Evolutionary conservation across 164 flowering plant species (phyloP).

Genomic region (Stephania japonica): DNA sequence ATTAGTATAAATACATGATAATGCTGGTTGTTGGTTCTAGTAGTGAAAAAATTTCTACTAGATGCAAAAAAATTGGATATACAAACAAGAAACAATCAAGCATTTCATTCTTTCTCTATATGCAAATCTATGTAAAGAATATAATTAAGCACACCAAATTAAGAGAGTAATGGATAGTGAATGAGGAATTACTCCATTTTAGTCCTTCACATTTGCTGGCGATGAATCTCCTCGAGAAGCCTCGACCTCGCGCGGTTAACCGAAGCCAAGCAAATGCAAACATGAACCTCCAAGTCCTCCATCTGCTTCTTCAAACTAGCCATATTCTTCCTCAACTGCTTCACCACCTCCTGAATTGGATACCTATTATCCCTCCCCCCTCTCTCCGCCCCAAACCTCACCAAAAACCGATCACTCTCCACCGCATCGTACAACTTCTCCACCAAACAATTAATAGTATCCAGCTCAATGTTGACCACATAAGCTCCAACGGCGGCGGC

Average conservation of each 20-base stretch:
- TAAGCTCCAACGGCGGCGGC: slow-evolving; percentile 62
- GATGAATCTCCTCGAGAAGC: slow-evolving; percentile 52
- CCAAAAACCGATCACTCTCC: slow-evolving; percentile 51
- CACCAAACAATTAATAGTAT: slow-evolving; percentile 70
- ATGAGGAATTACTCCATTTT: not conserved
- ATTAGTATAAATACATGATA: not conserved
- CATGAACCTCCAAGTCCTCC: slow-evolving; percentile 60
- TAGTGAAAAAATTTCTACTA: not conserved
- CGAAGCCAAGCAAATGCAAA: slow-evolving; percentile 59
- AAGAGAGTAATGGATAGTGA: not conserved
- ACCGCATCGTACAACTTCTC: slow-evolving; percentile 38
- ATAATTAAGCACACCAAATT: not conserved
- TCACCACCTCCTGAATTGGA: slow-evolving; percentile 48
- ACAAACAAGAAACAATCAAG: not conserved
- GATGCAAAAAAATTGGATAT: not conserved
- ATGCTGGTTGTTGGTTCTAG: not conserved
- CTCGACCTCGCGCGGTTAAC: slow-evolving; percentile 58
- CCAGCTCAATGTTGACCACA: slow-evolving; percentile 52
- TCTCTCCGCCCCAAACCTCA: slow-evolving; percentile 52
- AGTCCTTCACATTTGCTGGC: slow-evolving; percentile 1
- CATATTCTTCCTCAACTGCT: slow-evolving; percentile 50
- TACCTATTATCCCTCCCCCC: slow-evolving; percentile 55
- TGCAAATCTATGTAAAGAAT: not conserved
- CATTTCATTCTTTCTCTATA: not conserved
- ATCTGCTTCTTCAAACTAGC: slow-evolving; percentile 37